Evolutionary conservation across 2,329 filamentous ascomycete genomes (phyloP), one percentile per base, ranked within the genome.

Genomic region (Helicocarpus griseus): DNA sequence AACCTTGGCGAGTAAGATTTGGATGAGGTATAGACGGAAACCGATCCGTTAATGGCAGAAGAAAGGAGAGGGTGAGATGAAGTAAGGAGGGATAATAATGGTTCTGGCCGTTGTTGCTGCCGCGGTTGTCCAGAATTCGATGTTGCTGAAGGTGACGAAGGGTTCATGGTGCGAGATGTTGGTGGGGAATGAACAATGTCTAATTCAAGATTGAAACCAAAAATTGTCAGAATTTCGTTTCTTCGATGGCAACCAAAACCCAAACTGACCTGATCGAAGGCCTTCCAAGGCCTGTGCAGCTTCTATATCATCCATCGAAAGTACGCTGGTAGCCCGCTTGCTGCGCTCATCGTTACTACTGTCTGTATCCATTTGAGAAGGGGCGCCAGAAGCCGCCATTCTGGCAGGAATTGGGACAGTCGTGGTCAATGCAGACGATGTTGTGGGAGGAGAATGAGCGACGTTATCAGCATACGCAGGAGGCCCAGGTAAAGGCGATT

Each of bases 1-100:
- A 96, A 88, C 2, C 86, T 80, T 0, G 91, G 89, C 1, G 89
- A 94, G 62, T 91, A 94, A 59, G 90, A 88, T 69, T 97, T 96
- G 9, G 87, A 89, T 2, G 80, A 84, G 26, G 86, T 85, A 66
- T 97, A 97, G 1, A 87, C 88, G 1, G 86, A 89, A 6, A 91
- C 79, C 0, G 89, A 91, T 49, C 85, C 83, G 58, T 87, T 88
- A 60, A 95, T 90, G 0, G 89, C 89, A 26, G 82, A 88, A 8
- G 87, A 89, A 14, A 96, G 79, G 55, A 94, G 76, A 0, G 91
- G 91, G 63, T 96, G 89, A 1, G 87, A 87, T 2, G 88, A 90
- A 0, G 89, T 94, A 21, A 97, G 79, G 9, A 97, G 80, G 4
- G 88, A 87, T 3, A 97, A 75, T 5, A 96, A 76, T 1, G 90